Conservation (phyloP, 2,329 filamentous ascomycete species). For the Paraphoma chrysanthemicola region DNA sequence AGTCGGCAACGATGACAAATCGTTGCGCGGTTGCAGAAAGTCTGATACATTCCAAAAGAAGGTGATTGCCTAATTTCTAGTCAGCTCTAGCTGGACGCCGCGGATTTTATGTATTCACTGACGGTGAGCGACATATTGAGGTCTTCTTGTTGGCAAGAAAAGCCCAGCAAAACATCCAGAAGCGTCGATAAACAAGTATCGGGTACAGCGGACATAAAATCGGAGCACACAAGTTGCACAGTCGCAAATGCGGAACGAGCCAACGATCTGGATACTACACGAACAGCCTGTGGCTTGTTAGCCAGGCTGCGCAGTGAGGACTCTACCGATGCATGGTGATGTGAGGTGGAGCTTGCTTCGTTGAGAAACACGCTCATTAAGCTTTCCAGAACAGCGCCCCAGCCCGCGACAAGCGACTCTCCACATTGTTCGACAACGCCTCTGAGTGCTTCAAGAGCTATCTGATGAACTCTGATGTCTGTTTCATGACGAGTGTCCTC, state of each 20-base stretch:
- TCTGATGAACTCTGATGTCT: constrained; percentile 81
- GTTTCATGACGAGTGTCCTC: constrained; percentile 66
- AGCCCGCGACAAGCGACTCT: constrained; percentile 81
- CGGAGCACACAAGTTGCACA: constrained; percentile 90
- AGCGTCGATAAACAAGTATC: constrained; percentile 77
- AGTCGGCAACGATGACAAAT: constrained; percentile 43
- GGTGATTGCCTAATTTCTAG: constrained; percentile 72
- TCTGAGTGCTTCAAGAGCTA: constrained; percentile 80
- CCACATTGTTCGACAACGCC: constrained; percentile 86
- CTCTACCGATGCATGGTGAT: not conserved
- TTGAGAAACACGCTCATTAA: constrained; percentile 77
- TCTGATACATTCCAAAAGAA: constrained; percentile 97
- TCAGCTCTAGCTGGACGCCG: constrained; percentile 5
- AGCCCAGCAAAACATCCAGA: constrained; percentile 86
- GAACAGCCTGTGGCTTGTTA: constrained; percentile 4
- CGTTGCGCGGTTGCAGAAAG: constrained; percentile 68
- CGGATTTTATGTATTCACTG: constrained; percentile 37
- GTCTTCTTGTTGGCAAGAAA: constrained; percentile 88
- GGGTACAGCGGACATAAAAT: constrained; percentile 80
- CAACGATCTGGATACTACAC: constrained; percentile 71
- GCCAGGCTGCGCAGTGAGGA: not conserved
- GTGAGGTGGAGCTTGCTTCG: not conserved
- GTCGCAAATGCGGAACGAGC: constrained; percentile 89
- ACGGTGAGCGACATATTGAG: constrained; percentile 94
- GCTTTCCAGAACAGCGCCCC: constrained; percentile 85